Evolutionary conservation across 2,329 filamentous ascomycete genomes (phyloP).

Genomic region (Ophiostoma sp.): DNA sequence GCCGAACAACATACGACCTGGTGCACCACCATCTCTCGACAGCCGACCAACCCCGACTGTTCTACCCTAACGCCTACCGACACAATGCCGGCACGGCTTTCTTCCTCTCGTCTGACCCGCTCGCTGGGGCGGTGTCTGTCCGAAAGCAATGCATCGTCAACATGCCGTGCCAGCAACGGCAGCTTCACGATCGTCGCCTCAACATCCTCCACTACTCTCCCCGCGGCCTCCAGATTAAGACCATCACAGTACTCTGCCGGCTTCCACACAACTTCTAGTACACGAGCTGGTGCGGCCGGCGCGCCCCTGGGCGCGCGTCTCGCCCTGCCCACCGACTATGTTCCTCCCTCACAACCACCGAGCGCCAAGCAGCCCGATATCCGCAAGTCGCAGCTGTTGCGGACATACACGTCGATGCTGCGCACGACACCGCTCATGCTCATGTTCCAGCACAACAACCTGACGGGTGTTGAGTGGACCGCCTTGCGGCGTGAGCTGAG

Average conservation of each 20-base stretch:
- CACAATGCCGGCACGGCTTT: slow-evolving; percentile 25
- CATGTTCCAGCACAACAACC: slow-evolving; percentile 73
- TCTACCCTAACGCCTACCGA: not conserved
- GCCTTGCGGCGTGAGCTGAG: slow-evolving; percentile 69
- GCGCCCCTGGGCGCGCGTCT: slow-evolving; percentile 29
- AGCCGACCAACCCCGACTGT: not conserved
- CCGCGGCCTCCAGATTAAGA: not conserved
- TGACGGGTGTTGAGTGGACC: slow-evolving; percentile 72
- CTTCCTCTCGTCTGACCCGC: not conserved
- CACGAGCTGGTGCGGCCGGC: not conserved
- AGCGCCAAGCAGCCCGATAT: slow-evolving; percentile 83
- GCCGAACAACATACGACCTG: slow-evolving; percentile 4
- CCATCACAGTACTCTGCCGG: not conserved
- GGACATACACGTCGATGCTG: slow-evolving; percentile 84
- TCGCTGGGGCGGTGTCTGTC: slow-evolving; percentile 27
- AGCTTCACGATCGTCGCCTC: not conserved
- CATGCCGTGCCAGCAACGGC: not conserved
- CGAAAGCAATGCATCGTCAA: slow-evolving; percentile 14
- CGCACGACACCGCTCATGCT: slow-evolving; percentile 82
- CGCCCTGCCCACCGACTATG: slow-evolving; percentile 48
- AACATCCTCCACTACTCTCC: not conserved
- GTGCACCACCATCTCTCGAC: not conserved
- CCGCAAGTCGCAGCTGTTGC: slow-evolving; percentile 84
- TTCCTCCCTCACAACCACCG: slow-evolving; percentile 75
- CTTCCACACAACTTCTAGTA: slow-evolving; percentile 23